These are phyloP conservation scores for Lipomyces anomalus DNA, from an alignment of 805 yeast genomes.

Conservation along the genomic window DNA sequence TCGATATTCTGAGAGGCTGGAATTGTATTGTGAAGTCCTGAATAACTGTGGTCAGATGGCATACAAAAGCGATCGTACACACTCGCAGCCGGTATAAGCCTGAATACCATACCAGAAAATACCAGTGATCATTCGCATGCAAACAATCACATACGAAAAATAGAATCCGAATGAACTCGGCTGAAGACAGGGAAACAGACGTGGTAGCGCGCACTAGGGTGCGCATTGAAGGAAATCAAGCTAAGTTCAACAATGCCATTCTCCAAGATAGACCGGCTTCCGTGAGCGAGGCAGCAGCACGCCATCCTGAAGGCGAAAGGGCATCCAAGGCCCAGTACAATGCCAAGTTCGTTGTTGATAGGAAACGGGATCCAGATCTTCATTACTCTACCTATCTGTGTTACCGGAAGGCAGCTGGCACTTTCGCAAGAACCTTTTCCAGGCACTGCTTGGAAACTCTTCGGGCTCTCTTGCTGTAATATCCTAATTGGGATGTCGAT, in stretches of 20 bases:
- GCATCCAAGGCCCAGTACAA: conserved; percentile 83
- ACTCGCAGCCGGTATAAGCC: conserved; percentile 75
- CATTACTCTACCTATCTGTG: not conserved
- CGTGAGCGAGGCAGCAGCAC: conserved; percentile 46
- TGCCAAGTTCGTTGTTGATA: conserved; percentile 37
- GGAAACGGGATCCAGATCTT: not conserved
- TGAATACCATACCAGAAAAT: conserved; percentile 87
- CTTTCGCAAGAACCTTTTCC: not conserved
- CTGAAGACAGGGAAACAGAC: conserved; percentile 72
- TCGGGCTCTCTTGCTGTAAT: too few species aligned
- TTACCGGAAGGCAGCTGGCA: not conserved
- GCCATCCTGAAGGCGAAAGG: conserved; percentile 85
- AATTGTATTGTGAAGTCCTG: conserved; percentile 37
- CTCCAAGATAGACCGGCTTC: conserved; percentile 42
- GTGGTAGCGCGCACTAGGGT: conserved; percentile 68
- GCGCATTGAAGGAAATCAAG: conserved; percentile 50
- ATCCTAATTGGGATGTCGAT: too few species aligned
- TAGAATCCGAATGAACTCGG: conserved; percentile 77
- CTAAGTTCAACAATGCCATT: conserved; percentile 50
- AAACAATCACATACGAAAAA: conserved; percentile 68
- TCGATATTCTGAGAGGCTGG: conserved; percentile 17
- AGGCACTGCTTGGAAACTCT: not conserved
- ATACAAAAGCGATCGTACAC: conserved; percentile 68
- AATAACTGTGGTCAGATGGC: conserved; percentile 55
- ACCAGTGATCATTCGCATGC: conserved; percentile 84